phyloP scores from a whole-genome alignment of 2,329 filamentous ascomycete species.

The Spiromastix sp. region DNA sequence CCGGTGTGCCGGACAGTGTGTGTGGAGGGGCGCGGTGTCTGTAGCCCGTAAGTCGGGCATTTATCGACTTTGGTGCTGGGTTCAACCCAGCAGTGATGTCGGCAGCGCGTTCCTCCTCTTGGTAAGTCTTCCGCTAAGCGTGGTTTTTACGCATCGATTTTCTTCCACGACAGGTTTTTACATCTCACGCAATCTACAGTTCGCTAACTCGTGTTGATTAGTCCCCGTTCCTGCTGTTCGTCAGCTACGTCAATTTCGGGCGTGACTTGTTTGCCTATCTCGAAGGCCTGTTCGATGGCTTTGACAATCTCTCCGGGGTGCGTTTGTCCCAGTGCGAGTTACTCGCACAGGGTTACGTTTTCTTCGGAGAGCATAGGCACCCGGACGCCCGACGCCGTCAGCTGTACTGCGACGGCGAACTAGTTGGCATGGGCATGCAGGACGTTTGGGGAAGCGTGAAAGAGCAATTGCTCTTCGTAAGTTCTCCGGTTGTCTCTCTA shows the following conservation, averaged over 20 bases:
- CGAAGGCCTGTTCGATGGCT: slow-evolving; percentile 1
- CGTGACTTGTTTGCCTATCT: slow-evolving; percentile 1
- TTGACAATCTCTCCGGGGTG: background rate
- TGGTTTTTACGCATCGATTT: no score
- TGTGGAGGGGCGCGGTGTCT: background rate
- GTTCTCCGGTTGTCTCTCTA: no score
- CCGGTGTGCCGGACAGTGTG: background rate
- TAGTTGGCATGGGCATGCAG: background rate
- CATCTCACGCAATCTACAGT: no score
- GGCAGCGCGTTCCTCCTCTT: no score
- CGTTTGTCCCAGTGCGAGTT: background rate
- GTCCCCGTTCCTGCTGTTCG: background rate
- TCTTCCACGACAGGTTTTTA: no score
- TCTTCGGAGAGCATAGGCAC: background rate
- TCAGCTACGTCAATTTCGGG: background rate
- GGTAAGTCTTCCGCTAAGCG: no score
- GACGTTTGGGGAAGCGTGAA: background rate
- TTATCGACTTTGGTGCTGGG: background rate
- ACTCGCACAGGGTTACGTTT: background rate
- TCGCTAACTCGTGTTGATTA: no score
- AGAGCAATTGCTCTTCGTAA: slow-evolving; percentile 2
- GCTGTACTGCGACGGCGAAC: slow-evolving; percentile 2
- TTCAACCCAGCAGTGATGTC: background rate
- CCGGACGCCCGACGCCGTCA: background rate
- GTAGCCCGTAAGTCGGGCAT: background rate